Base-by-base conservation (phyloP, 768 basidiomycete genomes). In the Leucocoprinus birnbaumii region DNA sequence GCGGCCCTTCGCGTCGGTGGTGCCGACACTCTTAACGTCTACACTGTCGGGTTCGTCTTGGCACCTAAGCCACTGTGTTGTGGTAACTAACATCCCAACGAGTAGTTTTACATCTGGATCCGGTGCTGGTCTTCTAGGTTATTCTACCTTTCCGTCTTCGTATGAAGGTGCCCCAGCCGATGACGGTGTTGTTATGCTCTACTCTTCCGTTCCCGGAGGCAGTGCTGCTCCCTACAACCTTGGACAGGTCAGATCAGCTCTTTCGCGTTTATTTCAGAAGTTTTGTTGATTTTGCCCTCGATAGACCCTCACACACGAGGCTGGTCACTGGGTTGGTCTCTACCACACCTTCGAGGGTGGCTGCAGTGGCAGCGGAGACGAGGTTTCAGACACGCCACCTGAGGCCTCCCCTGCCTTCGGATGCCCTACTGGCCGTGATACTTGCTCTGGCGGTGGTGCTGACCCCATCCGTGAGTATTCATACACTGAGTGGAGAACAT, bases 301-400 rank as follows among this genome's bases (percentile, higher is more conserved):
- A 37, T 22, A 64, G 64, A 84, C 78, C 42, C 59, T 78, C 56
- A 80, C 76, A 6, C 83, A 84, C 63, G 83, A 84, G 65, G 75
- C 73, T 45, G 80, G 82, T 16, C 80, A 83, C 68, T 84, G 82
- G 81, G 69, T 80, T 55, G 81, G 82, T 27, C 72, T 82, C 22
- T 82, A 75, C 65, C 80, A 83, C 67, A 80, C 81, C 24, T 82
- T 82, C 76, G 76, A 84, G 62, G 78, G 78, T 42, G 76, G 77
- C 18, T 79, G 74, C 68, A 48, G 52, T 9, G 59, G 56, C 61
- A 45, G 68, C 25, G 79, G 78, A 21, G 79, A 81, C 62, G 55
- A 45, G 21, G 77, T 81, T 53, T 61, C 61, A 13, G 78, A 80
- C 61, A 80, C 77, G 1, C 80, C 79, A 13, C 63, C 77, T 14